phyloP scores from a whole-genome alignment of 2,329 filamentous ascomycete species.

The Colletotrichum navitas region DNA sequence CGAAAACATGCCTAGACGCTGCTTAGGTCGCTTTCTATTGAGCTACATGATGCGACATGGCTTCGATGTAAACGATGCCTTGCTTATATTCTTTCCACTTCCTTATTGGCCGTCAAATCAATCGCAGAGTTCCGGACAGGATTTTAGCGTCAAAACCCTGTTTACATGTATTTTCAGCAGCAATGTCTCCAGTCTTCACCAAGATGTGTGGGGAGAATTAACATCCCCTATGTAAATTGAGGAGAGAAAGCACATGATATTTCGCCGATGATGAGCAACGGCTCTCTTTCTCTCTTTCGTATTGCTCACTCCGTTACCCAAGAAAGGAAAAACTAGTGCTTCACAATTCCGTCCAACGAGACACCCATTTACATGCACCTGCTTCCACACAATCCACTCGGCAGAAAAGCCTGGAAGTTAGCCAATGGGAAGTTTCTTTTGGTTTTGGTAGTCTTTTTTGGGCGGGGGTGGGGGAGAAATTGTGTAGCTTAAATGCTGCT shows the following conservation, averaged over 20 bases:
- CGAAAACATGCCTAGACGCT: not conserved
- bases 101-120: not conserved
- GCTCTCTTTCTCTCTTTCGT: not conserved
- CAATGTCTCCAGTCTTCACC: not conserved
- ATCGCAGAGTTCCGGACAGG: not conserved
- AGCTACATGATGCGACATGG: not conserved
- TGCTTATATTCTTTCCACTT: no score
- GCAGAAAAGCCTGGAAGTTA: not conserved
- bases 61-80: no score
- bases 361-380: not conserved
- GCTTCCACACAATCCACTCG: not conserved
- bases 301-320: not conserved
- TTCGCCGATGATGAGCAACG: not conserved
- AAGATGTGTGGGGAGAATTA: not conserved
- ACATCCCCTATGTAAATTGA: no score
- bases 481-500: constrained; percentile 21
- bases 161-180: no score
- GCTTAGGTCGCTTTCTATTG: not conserved
- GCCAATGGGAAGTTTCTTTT: not conserved
- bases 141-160: not conserved
- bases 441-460: not conserved
- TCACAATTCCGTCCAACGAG: constrained; percentile 21
- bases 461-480: not conserved
- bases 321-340: constrained; percentile 14
- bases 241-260: not conserved